Conservation (phyloP, 768 basidiomycete genomes). For the Hemileccinum impolitum region DNA sequence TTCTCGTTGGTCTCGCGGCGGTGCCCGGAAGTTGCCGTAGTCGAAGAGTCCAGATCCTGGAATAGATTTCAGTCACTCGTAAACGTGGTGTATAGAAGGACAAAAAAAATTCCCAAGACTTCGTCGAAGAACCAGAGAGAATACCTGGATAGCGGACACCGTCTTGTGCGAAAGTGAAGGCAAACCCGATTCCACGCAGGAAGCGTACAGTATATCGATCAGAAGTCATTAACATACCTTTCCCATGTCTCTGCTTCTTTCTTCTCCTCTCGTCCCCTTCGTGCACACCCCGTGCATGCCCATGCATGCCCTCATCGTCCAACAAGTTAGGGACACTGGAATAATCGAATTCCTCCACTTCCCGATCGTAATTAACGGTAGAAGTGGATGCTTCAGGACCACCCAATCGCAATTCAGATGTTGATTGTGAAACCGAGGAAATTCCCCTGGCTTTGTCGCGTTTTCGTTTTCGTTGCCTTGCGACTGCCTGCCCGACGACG, state of each 20-base stretch:
- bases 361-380: constrained; percentile 17
- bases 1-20: constrained; percentile 63
- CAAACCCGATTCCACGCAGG: constrained; percentile 7
- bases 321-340: constrained; percentile 64
- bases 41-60: constrained; percentile 36
- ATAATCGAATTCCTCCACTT: constrained; percentile 63
- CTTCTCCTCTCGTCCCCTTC: constrained; percentile 36
- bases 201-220: not conserved
- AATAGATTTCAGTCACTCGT: constrained; percentile 8
- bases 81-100: not conserved
- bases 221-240: constrained; percentile 26
- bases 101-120: constrained; percentile 2
- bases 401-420: not conserved
- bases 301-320: constrained; percentile 49
- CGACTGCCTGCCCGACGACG: constrained; percentile 61
- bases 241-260: constrained; percentile 52
- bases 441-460: constrained; percentile 18
- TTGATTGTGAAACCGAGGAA: not conserved
- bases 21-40: constrained; percentile 60
- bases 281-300: constrained; percentile 12
- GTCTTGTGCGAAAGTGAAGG: too few relatives aligned
- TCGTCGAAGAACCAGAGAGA: constrained; percentile 1
- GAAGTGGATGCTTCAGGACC: constrained; percentile 5
- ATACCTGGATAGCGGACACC: not conserved
- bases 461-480: constrained; percentile 63